Base-by-base conservation (phyloP, 257 asterid species). In the Voacanga thouarsii region DNA sequence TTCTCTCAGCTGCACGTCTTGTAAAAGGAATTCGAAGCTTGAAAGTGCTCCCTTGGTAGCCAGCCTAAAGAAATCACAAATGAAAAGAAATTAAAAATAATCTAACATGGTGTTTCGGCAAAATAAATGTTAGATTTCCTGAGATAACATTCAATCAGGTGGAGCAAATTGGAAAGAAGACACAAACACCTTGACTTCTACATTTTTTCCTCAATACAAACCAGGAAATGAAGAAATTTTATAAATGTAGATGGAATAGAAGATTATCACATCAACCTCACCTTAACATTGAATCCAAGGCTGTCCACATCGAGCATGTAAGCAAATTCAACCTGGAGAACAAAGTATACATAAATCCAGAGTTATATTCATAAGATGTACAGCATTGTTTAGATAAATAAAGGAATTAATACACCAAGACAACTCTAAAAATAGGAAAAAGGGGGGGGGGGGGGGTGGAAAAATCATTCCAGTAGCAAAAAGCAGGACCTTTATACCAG, bases 241-340 rank as follows among this genome's bases (percentile, higher is more conserved):
- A 64, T 16, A 53, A 74, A 59, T 21, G 51, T 28, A 28, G 63
- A 76, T 26, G 37, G 50, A 43, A 53, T 64, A 79, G 79, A 77
- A 72, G 47, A 61, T 49, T 71, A 51, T 77, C 18, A 78, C 61
- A 43, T 72, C 75, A 47, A 66, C 56, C 76, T 76, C 81, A 92
- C 99, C 99, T 95, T 92, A 79, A 90, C 99, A 81, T 90, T 90
- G 85, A 95, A 85, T 68, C 98, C 99, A 79, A 95, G 90, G 78
- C 98, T 95, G 86, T 95, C 99, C 30, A 91, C 81, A 77, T 95
- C 97, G 88, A 93, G 61, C 86, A 95, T 95, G 86, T 90, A 63
- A 0, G 98, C 96, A 76, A 60, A 93, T 30, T 93, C 96, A 80
- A 95, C 97, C 99, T 95, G 91, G 63, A 79, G 68, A 79, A 82